These are phyloP conservation scores for Phytophthora pinifolia DNA, from an alignment of 352 stramenopile genomes.

Conservation along the genomic window DNA sequence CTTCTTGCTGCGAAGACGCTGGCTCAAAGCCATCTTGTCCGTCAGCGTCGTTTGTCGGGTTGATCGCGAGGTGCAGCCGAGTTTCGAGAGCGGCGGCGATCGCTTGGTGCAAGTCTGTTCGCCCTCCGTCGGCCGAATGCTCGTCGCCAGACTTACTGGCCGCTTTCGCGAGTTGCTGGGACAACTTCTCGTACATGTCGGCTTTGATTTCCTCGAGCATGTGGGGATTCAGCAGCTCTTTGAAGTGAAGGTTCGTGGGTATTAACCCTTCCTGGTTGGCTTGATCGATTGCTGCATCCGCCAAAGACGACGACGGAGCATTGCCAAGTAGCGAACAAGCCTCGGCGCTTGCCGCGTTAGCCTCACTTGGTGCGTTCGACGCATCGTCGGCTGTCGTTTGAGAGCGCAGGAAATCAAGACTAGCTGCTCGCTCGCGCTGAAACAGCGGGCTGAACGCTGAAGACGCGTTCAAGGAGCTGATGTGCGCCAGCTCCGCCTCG, in stretches of 20 bases:
- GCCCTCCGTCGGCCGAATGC: conserved; percentile 10
- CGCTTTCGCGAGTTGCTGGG: conserved; percentile 33
- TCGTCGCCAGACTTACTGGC: conserved; percentile 5
- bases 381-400: conserved; percentile 1
- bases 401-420: conserved; percentile 29
- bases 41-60: conserved; percentile 20
- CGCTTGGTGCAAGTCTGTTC: conserved; percentile 43
- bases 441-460: conserved; percentile 27
- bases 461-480: conserved; percentile 36
- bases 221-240: conserved; percentile 49
- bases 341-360: not conserved
- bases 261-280: conserved; percentile 2
- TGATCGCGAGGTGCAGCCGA: conserved; percentile 43
- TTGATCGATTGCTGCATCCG: conserved; percentile 3
- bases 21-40: not conserved
- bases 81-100: conserved; percentile 53
- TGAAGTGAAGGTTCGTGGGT: conserved; percentile 41
- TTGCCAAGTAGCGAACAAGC: not conserved
- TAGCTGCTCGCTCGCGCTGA: conserved; percentile 28
- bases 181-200: conserved; percentile 60
- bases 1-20: conserved; percentile 1
- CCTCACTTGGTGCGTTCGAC: not conserved
- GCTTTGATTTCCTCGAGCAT: conserved; percentile 64
- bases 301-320: conserved; percentile 2
- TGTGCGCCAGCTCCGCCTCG: conserved; percentile 54